phyloP scores from a whole-genome alignment of 305 asterid genomes.

The Ilex paraguariensis region DNA sequence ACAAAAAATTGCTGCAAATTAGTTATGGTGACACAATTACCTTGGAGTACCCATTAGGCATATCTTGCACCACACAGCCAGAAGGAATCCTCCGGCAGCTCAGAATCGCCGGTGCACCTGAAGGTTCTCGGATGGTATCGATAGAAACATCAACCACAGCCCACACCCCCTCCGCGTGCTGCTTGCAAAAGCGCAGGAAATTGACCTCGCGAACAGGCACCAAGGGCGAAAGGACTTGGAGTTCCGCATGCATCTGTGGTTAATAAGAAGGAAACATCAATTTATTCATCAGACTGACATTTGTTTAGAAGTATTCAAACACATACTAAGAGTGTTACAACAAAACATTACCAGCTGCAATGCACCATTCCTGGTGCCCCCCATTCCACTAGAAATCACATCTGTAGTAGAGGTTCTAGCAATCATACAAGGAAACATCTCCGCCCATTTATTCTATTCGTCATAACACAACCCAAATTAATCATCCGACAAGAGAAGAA shows the following conservation, averaged over 20 bases:
- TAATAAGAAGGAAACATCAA: neutral
- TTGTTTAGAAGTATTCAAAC: too few species aligned
- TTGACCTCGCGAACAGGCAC: conserved; percentile 83
- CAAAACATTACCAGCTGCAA: conserved; percentile 65
- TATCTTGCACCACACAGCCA: conserved; percentile 89
- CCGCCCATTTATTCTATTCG: conserved; percentile 79
- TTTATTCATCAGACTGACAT: too few species aligned
- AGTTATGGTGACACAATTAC: conserved; percentile 20
- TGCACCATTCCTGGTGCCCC: conserved; percentile 89
- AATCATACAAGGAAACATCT: conserved; percentile 78
- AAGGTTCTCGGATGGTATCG: conserved; percentile 51
- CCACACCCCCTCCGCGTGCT: conserved; percentile 93
- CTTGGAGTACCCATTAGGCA: conserved; percentile 96
- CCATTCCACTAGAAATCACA: conserved; percentile 79
- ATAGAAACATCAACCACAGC: conserved; percentile 86
- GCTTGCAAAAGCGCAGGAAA: conserved; percentile 90
- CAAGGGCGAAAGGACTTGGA: conserved; percentile 83
- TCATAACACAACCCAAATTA: neutral
- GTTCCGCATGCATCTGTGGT: conserved; percentile 69
- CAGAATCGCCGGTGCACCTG: conserved; percentile 38
- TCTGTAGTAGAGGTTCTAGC: conserved; percentile 76
- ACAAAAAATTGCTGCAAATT: conserved; percentile 24
- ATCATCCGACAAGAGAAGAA: neutral
- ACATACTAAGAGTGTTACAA: too few species aligned
- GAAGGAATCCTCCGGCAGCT: conserved; percentile 84